Base-by-base conservation (phyloP, 768 basidiomycete species). In the Termitomyces sp. region DNA sequence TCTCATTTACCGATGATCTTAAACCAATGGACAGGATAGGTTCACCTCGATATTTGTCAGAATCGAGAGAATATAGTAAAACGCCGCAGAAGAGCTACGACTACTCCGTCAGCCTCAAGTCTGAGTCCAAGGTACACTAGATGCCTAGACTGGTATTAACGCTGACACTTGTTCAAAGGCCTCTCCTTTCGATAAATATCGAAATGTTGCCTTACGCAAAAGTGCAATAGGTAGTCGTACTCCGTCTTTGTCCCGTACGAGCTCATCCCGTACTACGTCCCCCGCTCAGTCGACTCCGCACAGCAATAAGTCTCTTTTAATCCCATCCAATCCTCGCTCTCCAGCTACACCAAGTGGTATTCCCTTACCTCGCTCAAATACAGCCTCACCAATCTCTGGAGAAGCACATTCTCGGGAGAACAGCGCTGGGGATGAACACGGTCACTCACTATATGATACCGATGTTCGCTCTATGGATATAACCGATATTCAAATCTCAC, bases 231-330 rank as follows among this genome's bases (percentile, higher is more conserved):
- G 83, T 27, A 73, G 75, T 18, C 81, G 86, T 25, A 88, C 86
- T 5, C 87, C 87, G 5, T 88, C 86, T 2, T 73, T 89, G 9
- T 80, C 87, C 7, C 79, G 78, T 48, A 86, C 84, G 1, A 76
- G 79, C 0, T 78, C 83, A 32, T 84, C 84, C 1, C 76, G 75
- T 22, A 74, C 77, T 0, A 83, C 86, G 11, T 86, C 85, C 5
- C 78, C 84, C 0, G 67, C 81, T 1, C 77, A 87, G 58, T 85
- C 86, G 3, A 89, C 86, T 2, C 86, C 86, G 22, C 76, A 74
- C 12, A 86, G 83, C 54, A 77, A 69, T 52, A 72, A 71, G 38
- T 85, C 84, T 3, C 56, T 75, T 7, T 63, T 59, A 6, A 57
- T 77, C 38, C 67, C 73, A 5, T 78, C 76, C 3, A 62, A 67